Conservation (phyloP, 169 alveolate species). For the Sarcocystis neurona region DNA sequence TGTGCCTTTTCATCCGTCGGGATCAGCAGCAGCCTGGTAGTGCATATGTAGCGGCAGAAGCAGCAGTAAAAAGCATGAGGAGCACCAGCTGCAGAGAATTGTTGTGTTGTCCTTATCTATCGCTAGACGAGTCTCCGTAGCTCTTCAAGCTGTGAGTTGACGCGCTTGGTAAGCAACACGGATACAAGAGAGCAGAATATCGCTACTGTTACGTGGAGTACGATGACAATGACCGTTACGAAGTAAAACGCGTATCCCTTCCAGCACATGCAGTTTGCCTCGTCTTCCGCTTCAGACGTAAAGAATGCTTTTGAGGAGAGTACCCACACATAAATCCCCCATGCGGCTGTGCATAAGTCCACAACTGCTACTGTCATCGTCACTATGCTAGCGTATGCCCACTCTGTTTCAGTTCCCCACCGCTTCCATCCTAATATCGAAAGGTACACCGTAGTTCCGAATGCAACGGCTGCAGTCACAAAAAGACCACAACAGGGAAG, state of each 20-base stretch:
- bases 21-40: no score
- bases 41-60: no score
- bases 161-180: slow-evolving; percentile 46
- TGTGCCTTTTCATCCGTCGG: no score
- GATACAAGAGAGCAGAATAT: slow-evolving; percentile 52
- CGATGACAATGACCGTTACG: slow-evolving; percentile 44
- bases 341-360: slow-evolving; percentile 50
- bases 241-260: slow-evolving; percentile 50
- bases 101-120: no score
- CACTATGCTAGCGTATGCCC: slow-evolving; percentile 59
- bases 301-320: slow-evolving; percentile 10
- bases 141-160: slow-evolving; percentile 48
- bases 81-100: no score
- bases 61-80: no score
- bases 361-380: slow-evolving; percentile 60
- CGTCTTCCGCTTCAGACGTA: neutral
- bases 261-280: slow-evolving; percentile 29
- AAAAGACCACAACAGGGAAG: neutral
- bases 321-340: slow-evolving; percentile 55
- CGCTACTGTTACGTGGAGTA: slow-evolving; percentile 57
- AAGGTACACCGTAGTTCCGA: slow-evolving; percentile 44
- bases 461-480: slow-evolving; percentile 52
- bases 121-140: slow-evolving; percentile 39
- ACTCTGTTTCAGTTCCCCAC: slow-evolving; percentile 66
- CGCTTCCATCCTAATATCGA: slow-evolving; percentile 46